Evolutionary conservation across 1,284 basidiomycete genomes (phyloP).

Genomic region (Golubevia pallescens): DNA sequence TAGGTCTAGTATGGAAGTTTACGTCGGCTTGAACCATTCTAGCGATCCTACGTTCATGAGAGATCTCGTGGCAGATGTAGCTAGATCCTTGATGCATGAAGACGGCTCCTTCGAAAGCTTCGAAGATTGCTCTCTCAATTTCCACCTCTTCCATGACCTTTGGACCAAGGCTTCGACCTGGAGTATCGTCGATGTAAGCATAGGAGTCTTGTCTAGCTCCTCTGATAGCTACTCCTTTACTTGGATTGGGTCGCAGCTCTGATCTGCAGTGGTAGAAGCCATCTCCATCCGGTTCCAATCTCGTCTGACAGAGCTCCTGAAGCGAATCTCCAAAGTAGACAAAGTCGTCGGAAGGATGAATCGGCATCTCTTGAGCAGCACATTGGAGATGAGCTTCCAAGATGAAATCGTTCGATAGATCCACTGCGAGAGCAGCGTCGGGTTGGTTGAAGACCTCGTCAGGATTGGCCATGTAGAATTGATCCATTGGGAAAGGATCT

Average conservation of each 20-base stretch:
- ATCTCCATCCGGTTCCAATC: conserved; percentile 71
- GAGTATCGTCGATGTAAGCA: conserved; percentile 74
- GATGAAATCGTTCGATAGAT: conserved; percentile 77
- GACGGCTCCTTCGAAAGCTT: conserved; percentile 71
- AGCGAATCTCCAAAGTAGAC: conserved; percentile 73
- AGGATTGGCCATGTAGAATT: conserved; percentile 60
- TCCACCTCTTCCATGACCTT: conserved; percentile 84
- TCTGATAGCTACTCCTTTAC: conserved; percentile 76
- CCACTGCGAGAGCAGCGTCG: conserved; percentile 74
- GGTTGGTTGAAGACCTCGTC: conserved; percentile 63
- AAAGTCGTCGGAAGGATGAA: conserved; percentile 72
- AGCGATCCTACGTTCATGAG: conserved; percentile 78
- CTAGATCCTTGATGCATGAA: conserved; percentile 60
- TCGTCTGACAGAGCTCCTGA: conserved; percentile 68
- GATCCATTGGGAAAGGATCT: conserved; percentile 60
- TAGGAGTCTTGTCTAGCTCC: conserved; percentile 81
- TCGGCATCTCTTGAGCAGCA: conserved; percentile 83
- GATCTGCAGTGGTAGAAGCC: conserved; percentile 82
- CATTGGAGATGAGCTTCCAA: conserved; percentile 87
- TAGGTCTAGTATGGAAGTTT: conserved; percentile 78
- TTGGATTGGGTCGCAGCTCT: conserved; percentile 78
- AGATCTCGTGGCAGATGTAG: conserved; percentile 77
- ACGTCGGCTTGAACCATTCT: conserved; percentile 77
- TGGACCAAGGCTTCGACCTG: conserved; percentile 65
- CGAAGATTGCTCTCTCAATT: conserved; percentile 81